Evolutionary conservation across 176 grass and related monocot species (phyloP), one percentile per base, ranked within the genome.

Genomic region (Ananas comosus): DNA sequence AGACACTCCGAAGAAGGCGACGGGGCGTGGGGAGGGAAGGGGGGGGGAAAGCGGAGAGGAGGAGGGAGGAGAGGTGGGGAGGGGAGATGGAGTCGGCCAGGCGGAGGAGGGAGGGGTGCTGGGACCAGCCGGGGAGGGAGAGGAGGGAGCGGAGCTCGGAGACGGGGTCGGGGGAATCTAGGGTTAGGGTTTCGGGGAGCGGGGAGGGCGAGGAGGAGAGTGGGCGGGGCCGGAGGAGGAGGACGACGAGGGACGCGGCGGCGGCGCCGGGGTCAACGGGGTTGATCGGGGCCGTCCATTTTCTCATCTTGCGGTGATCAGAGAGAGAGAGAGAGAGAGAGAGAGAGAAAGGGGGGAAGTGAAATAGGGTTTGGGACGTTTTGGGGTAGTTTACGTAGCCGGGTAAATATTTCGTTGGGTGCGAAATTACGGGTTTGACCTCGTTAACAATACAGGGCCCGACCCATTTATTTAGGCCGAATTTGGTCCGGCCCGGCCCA

Each of bases 111-210:
- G 52, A 56, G 52, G 52, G 52, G 52, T 56, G 52, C 52, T 56
- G 52, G 52, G 13, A 4, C 52, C 52, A 56, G 52, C 11, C 16
- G 12, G 52, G 52, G 12, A 56, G 52, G 13, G 12, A 56, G 52
- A 56, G 52, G 52, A 56, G 52, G 52, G 52, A 56, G 16, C 52
- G 52, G 52, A 56, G 52, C 52, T 56, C 52, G 52, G 52, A 56
- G 52, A 56, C 16, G 16, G 52, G 52, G 52, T 12, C 12, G 52
- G 52, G 52, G 2, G 0, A 10, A n/a, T 12, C 16, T 56, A 56
- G 52, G 13, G 52, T 56, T 13, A 56, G 12, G 16, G 52, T n/a
- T 56, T 56, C 33, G 12, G 52, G 52, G 6, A 56, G 13, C 52
- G 12, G 16, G 52, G 52, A 56, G 52, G 16, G 52, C 6, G 52